A percentile compares a stretch with the other conserved stretches of the same genome.
Conservation (phyloP, 106 monocot genomes). For the Acorus gramineus region DNA sequence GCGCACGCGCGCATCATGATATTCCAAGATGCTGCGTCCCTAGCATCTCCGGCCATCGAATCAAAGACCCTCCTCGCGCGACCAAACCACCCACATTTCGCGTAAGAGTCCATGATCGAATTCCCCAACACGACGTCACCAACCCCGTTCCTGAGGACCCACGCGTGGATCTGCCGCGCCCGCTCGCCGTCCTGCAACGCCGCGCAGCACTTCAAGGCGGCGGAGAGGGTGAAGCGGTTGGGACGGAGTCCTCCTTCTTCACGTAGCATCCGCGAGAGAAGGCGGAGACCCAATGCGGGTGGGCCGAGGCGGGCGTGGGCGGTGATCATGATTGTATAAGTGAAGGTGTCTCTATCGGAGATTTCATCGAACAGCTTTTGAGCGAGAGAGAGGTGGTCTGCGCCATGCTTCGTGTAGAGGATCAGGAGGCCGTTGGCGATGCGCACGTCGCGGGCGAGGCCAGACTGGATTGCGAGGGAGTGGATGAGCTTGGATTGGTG, state of each 20-base stretch:
- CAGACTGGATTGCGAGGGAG: slow-evolving; percentile 28
- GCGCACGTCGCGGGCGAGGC: slow-evolving; percentile 7
- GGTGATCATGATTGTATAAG: slow-evolving; percentile 50
- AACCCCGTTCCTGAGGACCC: slow-evolving; percentile 44
- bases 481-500: slow-evolving; percentile 20
- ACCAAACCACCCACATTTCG: slow-evolving; percentile 34
- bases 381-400: slow-evolving; percentile 17
- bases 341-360: slow-evolving; percentile 12
- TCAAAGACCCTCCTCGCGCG: slow-evolving; percentile 33
- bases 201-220: slow-evolving; percentile 43
- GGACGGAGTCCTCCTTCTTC: slow-evolving; percentile 16
- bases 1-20: slow-evolving; percentile 43
- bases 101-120: slow-evolving; percentile 59
- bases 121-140: slow-evolving; percentile 49
- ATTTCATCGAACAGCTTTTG: slow-evolving; percentile 54
- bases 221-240: slow-evolving; percentile 50
- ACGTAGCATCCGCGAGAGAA: slow-evolving; percentile 31
- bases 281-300: slow-evolving; percentile 17
- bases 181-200: slow-evolving; percentile 2
- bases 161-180: slow-evolving; percentile 58
- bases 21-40: slow-evolving; percentile 63
- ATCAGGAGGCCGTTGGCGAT: slow-evolving; percentile 22
- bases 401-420: slow-evolving; percentile 19
- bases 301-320: slow-evolving; percentile 20
- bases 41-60: slow-evolving; percentile 24